Conservation (phyloP, 2,329 filamentous ascomycete species). For the Canariomyces notabilis region DNA sequence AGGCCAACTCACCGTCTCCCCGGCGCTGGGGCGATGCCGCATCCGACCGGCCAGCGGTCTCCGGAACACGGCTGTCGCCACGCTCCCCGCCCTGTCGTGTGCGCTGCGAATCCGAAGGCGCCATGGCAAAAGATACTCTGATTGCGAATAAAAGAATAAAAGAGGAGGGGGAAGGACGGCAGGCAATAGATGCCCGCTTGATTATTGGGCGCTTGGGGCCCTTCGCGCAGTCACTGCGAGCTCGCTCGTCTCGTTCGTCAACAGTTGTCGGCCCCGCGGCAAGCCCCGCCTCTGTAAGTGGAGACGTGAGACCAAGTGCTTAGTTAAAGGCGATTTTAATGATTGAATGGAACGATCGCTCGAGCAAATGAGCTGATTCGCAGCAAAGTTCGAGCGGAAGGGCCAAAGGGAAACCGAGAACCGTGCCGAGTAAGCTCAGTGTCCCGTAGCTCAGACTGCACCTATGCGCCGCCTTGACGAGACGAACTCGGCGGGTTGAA, state of each 20-base stretch:
- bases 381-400: background rate
- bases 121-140: background rate
- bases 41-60: constrained; percentile 17
- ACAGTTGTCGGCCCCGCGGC: constrained; percentile 6
- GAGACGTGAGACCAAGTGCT: constrained; percentile 15
- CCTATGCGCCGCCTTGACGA: background rate
- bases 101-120: constrained; percentile 20
- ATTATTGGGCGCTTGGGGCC: background rate
- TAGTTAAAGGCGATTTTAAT: constrained; percentile 2
- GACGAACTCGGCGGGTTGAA: constrained; percentile 2
- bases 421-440: background rate
- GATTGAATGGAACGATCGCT: constrained; percentile 3
- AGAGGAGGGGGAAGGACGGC: background rate
- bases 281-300: constrained; percentile 15
- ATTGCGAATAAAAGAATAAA: background rate
- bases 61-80: constrained; percentile 14
- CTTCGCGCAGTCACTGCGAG: background rate
- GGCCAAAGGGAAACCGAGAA: background rate
- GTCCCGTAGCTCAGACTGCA: background rate
- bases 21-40: constrained; percentile 25
- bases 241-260: background rate
- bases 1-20: constrained; percentile 31
- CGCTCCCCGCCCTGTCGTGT: constrained; percentile 16
- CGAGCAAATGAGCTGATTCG: constrained; percentile 6
- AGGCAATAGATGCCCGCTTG: background rate